Evolutionary conservation across 2,329 filamentous ascomycete species (phyloP).

Genomic region (Aspergillus persii): DNA sequence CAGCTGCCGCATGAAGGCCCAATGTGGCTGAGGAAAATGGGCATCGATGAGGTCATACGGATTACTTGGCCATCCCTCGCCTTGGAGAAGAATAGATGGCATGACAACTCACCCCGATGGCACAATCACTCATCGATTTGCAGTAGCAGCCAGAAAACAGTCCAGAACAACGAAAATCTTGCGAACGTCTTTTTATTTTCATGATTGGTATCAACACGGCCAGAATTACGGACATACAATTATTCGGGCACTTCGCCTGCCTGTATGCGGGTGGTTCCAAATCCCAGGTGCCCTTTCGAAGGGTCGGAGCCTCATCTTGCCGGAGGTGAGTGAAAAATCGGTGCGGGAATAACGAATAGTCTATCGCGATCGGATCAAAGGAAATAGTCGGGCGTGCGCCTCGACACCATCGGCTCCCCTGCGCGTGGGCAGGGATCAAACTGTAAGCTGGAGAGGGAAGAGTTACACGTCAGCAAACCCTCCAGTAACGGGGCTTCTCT

Average conservation of each 20-base stretch:
- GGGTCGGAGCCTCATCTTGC: constrained; percentile 20
- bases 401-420: constrained; percentile 97
- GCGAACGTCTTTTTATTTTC: constrained; percentile 39
- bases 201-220: constrained; percentile 42
- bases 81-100: too few relatives aligned
- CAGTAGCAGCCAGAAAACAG: too few relatives aligned
- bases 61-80: background rate
- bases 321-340: constrained; percentile 19
- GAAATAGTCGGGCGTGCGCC: constrained; percentile 98
- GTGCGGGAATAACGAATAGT: constrained; percentile 18
- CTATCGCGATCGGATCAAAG: constrained; percentile 58
- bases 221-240: constrained; percentile 36
- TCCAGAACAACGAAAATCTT: constrained; percentile 3
- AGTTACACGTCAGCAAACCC: background rate
- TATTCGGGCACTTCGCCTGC: constrained; percentile 28
- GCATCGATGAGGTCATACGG: background rate
- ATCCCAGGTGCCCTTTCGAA: constrained; percentile 28
- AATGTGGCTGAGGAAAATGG: background rate
- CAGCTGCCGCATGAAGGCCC: background rate
- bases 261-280: constrained; percentile 28
- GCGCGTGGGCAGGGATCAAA: constrained; percentile 97
- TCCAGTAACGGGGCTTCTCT: background rate
- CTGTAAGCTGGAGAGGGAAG: constrained; percentile 70
- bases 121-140: background rate
- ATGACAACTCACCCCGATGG: background rate